Evolutionary conservation across 106 monocot genomes (phyloP), one percentile per base, ranked within the genome.

Genomic region (Vanilla planifolia): DNA sequence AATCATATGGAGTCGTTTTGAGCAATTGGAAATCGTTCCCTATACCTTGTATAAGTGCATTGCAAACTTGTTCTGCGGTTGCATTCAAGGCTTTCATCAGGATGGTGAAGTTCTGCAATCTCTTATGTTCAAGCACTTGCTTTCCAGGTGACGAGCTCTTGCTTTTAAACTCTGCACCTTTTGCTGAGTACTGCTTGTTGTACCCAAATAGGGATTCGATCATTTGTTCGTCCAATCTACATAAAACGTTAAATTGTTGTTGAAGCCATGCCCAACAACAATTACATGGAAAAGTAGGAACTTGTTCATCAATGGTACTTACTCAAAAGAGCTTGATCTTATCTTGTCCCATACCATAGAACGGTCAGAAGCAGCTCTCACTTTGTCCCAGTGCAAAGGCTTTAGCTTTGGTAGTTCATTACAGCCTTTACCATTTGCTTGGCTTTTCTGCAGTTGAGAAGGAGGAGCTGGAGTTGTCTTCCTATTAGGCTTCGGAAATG

Each of bases 301-400:
- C 14, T 40, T 40, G 40, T 9, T 40, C 40, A 40, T 3, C 1
- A 40, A 40, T 9, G 25, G 42, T 16, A 51, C 82, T 46, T 84
- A 96, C 95, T 90, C 86, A 24, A 90, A 96, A 14, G 95, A 96
- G 69, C 75, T 96, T 6, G 76, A 78, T 66, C 81, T 70, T 48
- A 96, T 81, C 65, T 73, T 84, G 72, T 96, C 90, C 95, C 95
- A 96, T 5, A 86, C 90, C 90, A 87, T 96, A 4, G 77, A 71
- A 46, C 77, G 74, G 34, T 91, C 74, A 2, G 90, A 64, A 1
- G 80, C 60, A 17, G 94, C 75, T 56, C 83, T 69, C 21, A 94
- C 85, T 66, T 94, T 94, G 75, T 94, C 94, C 94, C 90, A 90
- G 32, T 96, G 90, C 72, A 96, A 71, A 17, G 95, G 90, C 48